Evolutionary conservation across 2,329 filamentous ascomycete genomes (phyloP), one percentile per base, ranked within the genome.

Genomic region (Penicillium digitatum): DNA sequence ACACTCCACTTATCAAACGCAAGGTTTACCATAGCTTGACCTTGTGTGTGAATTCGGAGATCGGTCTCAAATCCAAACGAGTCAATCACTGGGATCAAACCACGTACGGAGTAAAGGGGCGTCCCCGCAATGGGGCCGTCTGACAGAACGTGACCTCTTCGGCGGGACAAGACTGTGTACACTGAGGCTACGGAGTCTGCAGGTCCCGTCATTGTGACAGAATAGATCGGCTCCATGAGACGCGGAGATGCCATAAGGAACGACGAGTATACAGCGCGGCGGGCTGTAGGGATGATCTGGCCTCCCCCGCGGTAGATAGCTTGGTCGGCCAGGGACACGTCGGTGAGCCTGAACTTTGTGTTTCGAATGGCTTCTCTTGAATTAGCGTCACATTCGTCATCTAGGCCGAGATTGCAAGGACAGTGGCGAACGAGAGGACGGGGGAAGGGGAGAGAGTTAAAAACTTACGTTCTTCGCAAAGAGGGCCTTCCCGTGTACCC

Each of bases 51-150:
- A 69, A 97, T 97, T 59, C 94, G 83, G 55, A 99, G 81, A 77
- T 99, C 94, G 14, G 94, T 97, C 79, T 99, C 94, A 74, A 99
- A 97, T 20, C 94, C 94, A 69, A 99, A 99, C 29, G 87, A 91
- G 78, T 99, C 94, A 69, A 99, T 96, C 56, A 97, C 94, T 10
- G 94, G 94, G 53, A 99, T 86, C 47, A 97, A 80, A 3, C 94
- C 94, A 66, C 87, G 89, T 50, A 96, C 92, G 22, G 89, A 87
- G 75, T 96, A 97, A 11, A 99, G 82, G 5, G 93, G 94, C 10
- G 94, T 97, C 24, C 94, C 94, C 0, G 93, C 91, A 57, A 99
- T 90, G 14, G 92, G 92, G 0, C 90, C 90, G 70, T 99, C 94
- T n/a, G 89, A 87, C 26, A 99, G 80, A 27, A 99, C 93, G 74